These are phyloP conservation scores for Paracoccidioides lutzii DNA, from an alignment of 2,329 filamentous ascomycete species.

Conservation along the genomic window DNA sequence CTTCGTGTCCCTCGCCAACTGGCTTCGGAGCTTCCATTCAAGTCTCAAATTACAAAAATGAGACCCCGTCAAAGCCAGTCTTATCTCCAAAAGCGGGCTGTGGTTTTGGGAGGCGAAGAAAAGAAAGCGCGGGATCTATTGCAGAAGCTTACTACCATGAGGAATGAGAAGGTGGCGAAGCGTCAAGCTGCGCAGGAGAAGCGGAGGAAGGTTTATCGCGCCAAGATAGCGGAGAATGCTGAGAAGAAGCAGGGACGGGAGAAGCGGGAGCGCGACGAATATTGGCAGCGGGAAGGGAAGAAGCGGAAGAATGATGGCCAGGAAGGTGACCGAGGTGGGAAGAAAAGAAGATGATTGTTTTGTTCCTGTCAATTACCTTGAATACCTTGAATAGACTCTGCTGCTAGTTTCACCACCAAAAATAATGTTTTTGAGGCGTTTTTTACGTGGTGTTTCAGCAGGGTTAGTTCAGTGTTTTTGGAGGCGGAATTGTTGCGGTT, in stretches of 20 bases:
- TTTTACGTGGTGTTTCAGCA: background rate
- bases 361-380: too few species aligned
- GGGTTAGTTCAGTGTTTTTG: too few species aligned
- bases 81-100: conserved; percentile 90
- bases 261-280: conserved; percentile 85
- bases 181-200: conserved; percentile 77
- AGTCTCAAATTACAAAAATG: conserved; percentile 74
- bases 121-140: conserved; percentile 76
- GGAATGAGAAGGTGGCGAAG: conserved; percentile 84
- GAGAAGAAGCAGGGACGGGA: conserved; percentile 80
- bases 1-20: conserved; percentile 36
- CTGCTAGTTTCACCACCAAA: background rate
- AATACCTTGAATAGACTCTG: background rate
- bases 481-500: background rate
- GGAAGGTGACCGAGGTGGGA: conserved; percentile 37
- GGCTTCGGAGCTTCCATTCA: conserved; percentile 77
- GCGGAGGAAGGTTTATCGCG: conserved; percentile 63
- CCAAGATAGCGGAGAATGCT: conserved; percentile 66
- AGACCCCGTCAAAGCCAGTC: conserved; percentile 68
- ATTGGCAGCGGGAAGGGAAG: conserved; percentile 81
- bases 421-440: background rate
- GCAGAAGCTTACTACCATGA: conserved; percentile 80
- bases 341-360: conserved; percentile 29
- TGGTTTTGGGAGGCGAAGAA: conserved; percentile 77
- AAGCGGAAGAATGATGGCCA: conserved; percentile 50